Base-by-base conservation (phyloP, 2,329 filamentous ascomycete species). In the Ophiostoma tasmaniense region DNA sequence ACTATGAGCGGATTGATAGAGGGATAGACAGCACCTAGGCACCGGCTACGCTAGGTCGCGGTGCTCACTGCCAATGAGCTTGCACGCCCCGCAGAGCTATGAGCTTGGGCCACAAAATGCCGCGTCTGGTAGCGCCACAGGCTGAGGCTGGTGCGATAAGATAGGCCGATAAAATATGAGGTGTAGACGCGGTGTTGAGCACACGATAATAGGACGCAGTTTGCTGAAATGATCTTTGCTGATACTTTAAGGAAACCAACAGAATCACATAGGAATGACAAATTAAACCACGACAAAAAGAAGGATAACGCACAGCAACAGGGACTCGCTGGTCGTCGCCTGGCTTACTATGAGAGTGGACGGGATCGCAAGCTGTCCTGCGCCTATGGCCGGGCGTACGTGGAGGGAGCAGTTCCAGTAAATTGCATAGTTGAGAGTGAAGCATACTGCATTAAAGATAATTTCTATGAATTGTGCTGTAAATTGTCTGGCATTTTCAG, bases 51-150 rank as follows among this genome's bases (percentile, higher is more conserved):
- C 59, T 65, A 11, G 35, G 50, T 22, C 22, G 50, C 55, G 30
- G 30, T 64, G 33, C 61, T 62, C 28, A n/a, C 64, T n/a, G 35
- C 69, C 69, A 68, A 70, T 70, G 35, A 66, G n/a, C 66, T 45
- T 33, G 25, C 69, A 64, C 59, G 66, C 70, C 70, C 70, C 70
- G 67, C 69, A 66, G 39, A 71, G 69, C 68, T 71, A 70, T 35
- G 33, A 72, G 70, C 71, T 73, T 71, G 71, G 71, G 66, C 71
- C 70, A 72, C 69, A 69, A 73, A 73, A 73, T 73, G 68, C 70
- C 72, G 70, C 72, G 70, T 71, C 39, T 30, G 37, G 39, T 52
- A 67, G 62, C 52, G 64, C 70, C 70, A 71, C 70, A 69, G 50
- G 64, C 42, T 55, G 68, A 69, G 69, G 69, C 69, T 70, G 67